Base-by-base conservation (phyloP, 2,329 filamentous ascomycete species). In the Gliomastix tumulicola region DNA sequence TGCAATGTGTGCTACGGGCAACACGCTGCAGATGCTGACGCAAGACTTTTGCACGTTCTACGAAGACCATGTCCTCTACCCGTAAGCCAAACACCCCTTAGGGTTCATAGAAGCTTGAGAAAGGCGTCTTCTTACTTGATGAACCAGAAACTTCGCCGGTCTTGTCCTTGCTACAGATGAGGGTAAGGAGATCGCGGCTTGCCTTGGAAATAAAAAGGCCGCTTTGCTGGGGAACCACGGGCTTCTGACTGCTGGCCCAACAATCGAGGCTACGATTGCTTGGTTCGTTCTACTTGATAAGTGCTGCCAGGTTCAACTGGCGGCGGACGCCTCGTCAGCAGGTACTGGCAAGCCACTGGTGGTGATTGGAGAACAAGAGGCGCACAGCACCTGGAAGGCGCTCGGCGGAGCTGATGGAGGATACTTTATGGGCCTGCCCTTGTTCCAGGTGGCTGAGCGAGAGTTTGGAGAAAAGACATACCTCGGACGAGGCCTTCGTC, bases 251-350 rank as follows among this genome's bases (percentile, higher is more conserved):
- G 75, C 77, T 0, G 79, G 80, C 1, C 52, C 52, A 1, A 84
- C 79, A 0, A 78, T 84, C 1, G 80, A 84, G 40, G 79, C 83
- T 53, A 79, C 79, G 1, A 76, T 76, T 0, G 82, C 76, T 47
- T 51, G 82, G n/a, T 82, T 81, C 49, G 73, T 69, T 1, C 30
- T 38, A n/a, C 30, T 59, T 44, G 56, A 60, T 30, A 44, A 51
- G 38, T 49, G 47, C 3, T 59, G 57, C 30, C 50, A 58, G 37
- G 48, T 57, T 6, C 57, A 60, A 42, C 39, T 60, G 7, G 36
- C 56, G 34, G 56, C 51, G 1, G 57, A 59, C 21, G 50, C 46
- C 9, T 35, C 52, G 1, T 76, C 76, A 1, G 73, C 56, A 0
- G 81, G 82, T 1, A 64, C 76, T 4, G 44, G 53, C 0, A 31